phyloP scores from a whole-genome alignment of 1,284 basidiomycete genomes.

The Kalmanozyma brasiliensis region DNA sequence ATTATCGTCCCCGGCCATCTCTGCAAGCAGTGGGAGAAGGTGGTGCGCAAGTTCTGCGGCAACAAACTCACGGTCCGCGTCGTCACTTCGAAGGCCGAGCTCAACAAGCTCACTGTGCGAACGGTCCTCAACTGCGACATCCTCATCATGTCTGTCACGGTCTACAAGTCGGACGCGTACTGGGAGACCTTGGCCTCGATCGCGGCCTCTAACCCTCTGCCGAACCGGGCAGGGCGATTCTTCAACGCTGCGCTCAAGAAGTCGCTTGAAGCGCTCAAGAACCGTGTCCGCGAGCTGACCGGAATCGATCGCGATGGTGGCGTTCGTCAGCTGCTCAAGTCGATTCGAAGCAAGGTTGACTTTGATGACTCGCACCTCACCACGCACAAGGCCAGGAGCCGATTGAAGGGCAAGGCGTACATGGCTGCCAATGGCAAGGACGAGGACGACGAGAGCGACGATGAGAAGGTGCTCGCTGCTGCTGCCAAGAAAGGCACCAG shows the following conservation, averaged over 20 bases:
- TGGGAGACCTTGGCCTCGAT: slow-evolving; percentile 54
- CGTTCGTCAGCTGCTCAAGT: slow-evolving; percentile 20
- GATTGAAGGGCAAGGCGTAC: slow-evolving; percentile 52
- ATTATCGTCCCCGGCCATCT: slow-evolving; percentile 90
- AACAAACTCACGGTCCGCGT: slow-evolving; percentile 76
- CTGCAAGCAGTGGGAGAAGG: slow-evolving; percentile 87
- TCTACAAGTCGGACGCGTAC: slow-evolving; percentile 74
- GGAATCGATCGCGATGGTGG: slow-evolving; percentile 10
- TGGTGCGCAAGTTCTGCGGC: slow-evolving; percentile 83
- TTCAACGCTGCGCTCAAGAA: slow-evolving; percentile 55
- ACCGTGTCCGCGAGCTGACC: slow-evolving; percentile 50
- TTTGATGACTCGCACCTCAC: slow-evolving; percentile 52
- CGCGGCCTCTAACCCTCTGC: slow-evolving; percentile 51
- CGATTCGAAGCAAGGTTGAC: slow-evolving; percentile 33
- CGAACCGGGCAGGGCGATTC: slow-evolving; percentile 50
- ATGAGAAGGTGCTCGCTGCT: slow-evolving; percentile 65
- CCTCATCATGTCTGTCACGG: slow-evolving; percentile 84
- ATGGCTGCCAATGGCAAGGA: slow-evolving; percentile 65
- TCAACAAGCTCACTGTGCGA: slow-evolving; percentile 81
- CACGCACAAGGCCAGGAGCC: slow-evolving; percentile 42
- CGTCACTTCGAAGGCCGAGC: slow-evolving; percentile 77
- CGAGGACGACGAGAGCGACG: slow-evolving; percentile 69
- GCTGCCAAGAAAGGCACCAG: slow-evolving; percentile 52
- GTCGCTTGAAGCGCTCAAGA: slow-evolving; percentile 48
- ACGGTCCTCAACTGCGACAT: slow-evolving; percentile 84